These are phyloP conservation scores for Phytophthora ohioensis DNA, from an alignment of 352 stramenopile species.

Conservation along the genomic window DNA sequence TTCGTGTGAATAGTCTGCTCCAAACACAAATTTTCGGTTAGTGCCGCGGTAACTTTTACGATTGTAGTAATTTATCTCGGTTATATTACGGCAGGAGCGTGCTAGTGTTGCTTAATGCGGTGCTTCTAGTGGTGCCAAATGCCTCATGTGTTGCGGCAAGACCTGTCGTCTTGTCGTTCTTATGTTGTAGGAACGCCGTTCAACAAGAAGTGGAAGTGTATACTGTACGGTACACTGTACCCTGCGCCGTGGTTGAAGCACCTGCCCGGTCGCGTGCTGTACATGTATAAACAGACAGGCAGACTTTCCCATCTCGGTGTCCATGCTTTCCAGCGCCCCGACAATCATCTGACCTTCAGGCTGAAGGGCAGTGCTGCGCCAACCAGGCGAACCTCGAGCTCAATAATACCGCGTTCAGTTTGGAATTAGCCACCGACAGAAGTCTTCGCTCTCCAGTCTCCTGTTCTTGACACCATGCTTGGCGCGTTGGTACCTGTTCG, in stretches of 20 bases:
- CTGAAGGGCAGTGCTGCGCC: not conserved
- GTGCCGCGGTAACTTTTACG: no score
- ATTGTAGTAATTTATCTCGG: no score
- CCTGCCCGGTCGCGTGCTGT: not conserved
- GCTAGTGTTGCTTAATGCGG: no score
- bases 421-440: constrained; percentile 15
- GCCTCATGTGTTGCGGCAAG: no score
- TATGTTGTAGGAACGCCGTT: no score
- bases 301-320: constrained; percentile 1
- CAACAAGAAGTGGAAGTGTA: no score
- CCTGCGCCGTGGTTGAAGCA: not conserved
- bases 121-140: no score
- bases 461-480: constrained; percentile 16
- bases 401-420: constrained; percentile 15
- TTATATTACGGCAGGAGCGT: no score
- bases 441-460: constrained; percentile 5
- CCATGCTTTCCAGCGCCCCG: not conserved
- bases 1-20: no score
- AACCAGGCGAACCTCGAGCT: not conserved
- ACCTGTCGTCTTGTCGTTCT: no score
- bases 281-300: not conserved
- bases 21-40: no score
- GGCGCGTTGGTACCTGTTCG: constrained; percentile 72
- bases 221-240: no score
- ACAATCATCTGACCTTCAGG: not conserved